Conservation (phyloP, 176 grass and related monocot genomes). For the Tillandsia fasciculata region DNA sequence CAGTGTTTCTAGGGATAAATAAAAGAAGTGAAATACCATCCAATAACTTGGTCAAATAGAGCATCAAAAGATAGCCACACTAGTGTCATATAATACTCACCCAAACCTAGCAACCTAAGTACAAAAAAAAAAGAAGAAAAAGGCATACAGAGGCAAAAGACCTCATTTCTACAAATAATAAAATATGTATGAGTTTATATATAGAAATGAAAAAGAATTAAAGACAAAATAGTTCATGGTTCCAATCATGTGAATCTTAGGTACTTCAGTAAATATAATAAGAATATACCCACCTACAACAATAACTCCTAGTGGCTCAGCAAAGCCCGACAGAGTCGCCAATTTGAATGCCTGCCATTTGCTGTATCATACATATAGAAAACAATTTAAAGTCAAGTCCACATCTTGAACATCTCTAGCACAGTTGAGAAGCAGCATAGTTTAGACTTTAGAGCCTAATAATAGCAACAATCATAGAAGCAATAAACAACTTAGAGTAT, state of each 20-base stretch:
- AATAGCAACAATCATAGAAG: no score
- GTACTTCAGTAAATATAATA: background rate
- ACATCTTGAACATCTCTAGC: background rate
- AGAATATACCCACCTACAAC: constrained; percentile 57
- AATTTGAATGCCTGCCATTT: constrained; percentile 77
- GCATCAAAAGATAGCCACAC: background rate
- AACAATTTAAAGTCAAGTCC: constrained; percentile 4
- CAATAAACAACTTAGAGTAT: no score
- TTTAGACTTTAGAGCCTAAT: no score
- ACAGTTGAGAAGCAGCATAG: no score
- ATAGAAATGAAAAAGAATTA: background rate
- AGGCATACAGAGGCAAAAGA: background rate
- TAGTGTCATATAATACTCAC: background rate
- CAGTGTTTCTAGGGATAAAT: background rate
- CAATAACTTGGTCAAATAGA: background rate
- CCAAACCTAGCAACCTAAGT: background rate
- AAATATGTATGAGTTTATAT: background rate
- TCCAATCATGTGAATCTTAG: constrained; percentile 11
- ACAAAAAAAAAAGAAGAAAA: background rate
- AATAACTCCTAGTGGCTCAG: constrained; percentile 75
- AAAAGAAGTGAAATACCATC: no score
- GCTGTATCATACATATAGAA: constrained; percentile 40
- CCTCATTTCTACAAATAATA: background rate
- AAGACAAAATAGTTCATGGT: background rate
- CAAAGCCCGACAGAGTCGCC: constrained; percentile 67